These are phyloP conservation scores for Cystobasidium pallidum DNA, from an alignment of 1,284 basidiomycete species.

Conservation along the genomic window DNA sequence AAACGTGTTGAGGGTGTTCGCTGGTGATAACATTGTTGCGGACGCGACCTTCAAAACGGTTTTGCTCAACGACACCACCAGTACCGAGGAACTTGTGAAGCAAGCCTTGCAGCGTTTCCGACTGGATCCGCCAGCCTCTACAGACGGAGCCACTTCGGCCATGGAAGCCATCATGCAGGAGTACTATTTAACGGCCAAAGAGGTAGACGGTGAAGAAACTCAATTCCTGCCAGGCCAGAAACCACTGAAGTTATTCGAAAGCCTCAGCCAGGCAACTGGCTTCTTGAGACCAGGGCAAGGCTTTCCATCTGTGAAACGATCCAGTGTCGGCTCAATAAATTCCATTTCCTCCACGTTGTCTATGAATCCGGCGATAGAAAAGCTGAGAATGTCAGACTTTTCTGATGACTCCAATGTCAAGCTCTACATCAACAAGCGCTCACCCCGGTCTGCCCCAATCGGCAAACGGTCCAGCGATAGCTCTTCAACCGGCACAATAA, in stretches of 20 bases:
- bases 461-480: slow-evolving; percentile 23
- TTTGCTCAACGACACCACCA: slow-evolving; percentile 82
- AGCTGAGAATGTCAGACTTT: slow-evolving; percentile 92
- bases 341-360: slow-evolving; percentile 87
- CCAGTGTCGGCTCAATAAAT: slow-evolving; percentile 88
- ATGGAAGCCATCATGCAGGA: slow-evolving; percentile 62
- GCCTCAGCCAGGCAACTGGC: slow-evolving; percentile 65
- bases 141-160: background rate
- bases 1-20: slow-evolving; percentile 92
- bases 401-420: slow-evolving; percentile 95
- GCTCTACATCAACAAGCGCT: slow-evolving; percentile 75
- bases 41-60: slow-evolving; percentile 99
- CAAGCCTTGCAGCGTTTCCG: slow-evolving; percentile 94
- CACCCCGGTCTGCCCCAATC: background rate
- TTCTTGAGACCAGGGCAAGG: slow-evolving; percentile 47
- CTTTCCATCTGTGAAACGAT: slow-evolving; percentile 80
- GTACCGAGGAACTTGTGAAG: slow-evolving; percentile 76
- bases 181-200: slow-evolving; percentile 92
- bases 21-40: slow-evolving; percentile 80
- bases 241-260: slow-evolving; percentile 84
- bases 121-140: slow-evolving; percentile 62
- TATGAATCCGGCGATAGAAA: slow-evolving; percentile 89
- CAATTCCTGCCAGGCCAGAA: slow-evolving; percentile 71
- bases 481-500: slow-evolving; percentile 18
- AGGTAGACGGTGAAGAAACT: slow-evolving; percentile 76